These are phyloP conservation scores for Leccinellum albellum DNA, from an alignment of 768 basidiomycete species.

Conservation along the genomic window DNA sequence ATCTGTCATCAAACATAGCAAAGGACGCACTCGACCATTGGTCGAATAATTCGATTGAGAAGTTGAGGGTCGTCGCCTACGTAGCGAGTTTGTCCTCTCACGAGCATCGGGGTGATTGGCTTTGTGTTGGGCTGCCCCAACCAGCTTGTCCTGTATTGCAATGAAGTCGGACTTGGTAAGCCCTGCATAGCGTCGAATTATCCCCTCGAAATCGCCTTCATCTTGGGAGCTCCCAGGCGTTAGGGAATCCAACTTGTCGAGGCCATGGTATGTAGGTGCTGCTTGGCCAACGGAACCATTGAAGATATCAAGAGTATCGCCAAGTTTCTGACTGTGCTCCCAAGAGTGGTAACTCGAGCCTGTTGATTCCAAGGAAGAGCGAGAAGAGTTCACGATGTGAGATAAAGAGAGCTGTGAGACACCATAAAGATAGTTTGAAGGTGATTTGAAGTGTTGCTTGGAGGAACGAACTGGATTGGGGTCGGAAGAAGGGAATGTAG, in stretches of 20 bases:
- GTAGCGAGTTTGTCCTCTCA: constrained; percentile 65
- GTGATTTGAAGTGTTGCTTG: constrained; percentile 44
- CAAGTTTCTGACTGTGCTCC: constrained; percentile 57
- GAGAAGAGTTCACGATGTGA: constrained; percentile 69
- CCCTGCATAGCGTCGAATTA: constrained; percentile 62
- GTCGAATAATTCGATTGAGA: constrained; percentile 77
- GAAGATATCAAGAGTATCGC: constrained; percentile 52
- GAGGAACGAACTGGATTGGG: constrained; percentile 50
- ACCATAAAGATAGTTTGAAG: constrained; percentile 50
- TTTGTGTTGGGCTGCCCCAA: constrained; percentile 58
- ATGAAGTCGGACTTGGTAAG: constrained; percentile 67
- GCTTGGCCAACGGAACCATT: constrained; percentile 43
- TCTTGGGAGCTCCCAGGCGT: constrained; percentile 51
- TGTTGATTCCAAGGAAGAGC: constrained; percentile 73
- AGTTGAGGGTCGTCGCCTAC: constrained; percentile 73
- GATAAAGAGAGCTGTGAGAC: constrained; percentile 63
- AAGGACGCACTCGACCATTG: constrained; percentile 42
- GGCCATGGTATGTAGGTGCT: constrained; percentile 63
- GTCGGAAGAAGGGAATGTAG: constrained; percentile 33
- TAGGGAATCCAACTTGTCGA: constrained; percentile 48
- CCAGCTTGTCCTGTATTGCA: constrained; percentile 71
- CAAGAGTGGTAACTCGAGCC: constrained; percentile 86
- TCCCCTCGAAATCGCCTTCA: constrained; percentile 59
- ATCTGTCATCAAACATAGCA: background rate
- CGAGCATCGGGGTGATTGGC: constrained; percentile 53